Base-by-base conservation (phyloP, 208 protist genomes). In the Perkinsela sp. region DNA sequence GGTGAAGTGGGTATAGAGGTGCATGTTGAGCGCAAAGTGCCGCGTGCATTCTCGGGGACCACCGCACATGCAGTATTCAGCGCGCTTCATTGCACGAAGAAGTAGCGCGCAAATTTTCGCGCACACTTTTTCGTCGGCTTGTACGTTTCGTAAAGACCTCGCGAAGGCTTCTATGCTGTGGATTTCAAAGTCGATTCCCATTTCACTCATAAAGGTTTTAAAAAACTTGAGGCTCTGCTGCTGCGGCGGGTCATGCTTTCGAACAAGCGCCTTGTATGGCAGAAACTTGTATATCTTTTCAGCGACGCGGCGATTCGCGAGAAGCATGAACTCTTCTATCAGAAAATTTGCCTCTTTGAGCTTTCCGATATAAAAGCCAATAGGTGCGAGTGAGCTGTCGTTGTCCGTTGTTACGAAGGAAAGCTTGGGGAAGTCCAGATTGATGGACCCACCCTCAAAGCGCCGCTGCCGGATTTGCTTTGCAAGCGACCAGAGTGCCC, bases 1-100 rank as follows among this genome's bases (percentile, higher is more conserved):
- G 28, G 89, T 95, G 71, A 95, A 95, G 76, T 95, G 91, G 16
- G 88, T 92, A 77, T 95, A 95, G 73, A 87, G 85, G 31, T 77
- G 74, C 67, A 85, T 67, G 1, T 76, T 85, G 31, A 95, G 76
- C 30, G 87, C 91, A 70, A 84, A 93, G 80, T 95, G 91, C n/a
- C 75, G 79, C 57, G 68, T 71, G 48, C 70, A 67, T 1, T 71
- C 74, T 29, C 67, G 68, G 0, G 71, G 31, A 1, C 78, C 76
- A 48, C 78, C 82, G 48, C 85, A 89, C 1, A 71, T 77, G 32
- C 90, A 73, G 70, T 95, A 95, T 73, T 81, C 72, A 0, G 91
- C 88, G 1, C 75, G 72, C 29, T 76, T 71, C 77, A 93, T 76
- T 22, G 73, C 77, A 69, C 78, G 85, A 68, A 89, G 91, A 0